Evolutionary conservation across 78 protist species (phyloP).

Genomic region (Protostelium mycophagum): DNA sequence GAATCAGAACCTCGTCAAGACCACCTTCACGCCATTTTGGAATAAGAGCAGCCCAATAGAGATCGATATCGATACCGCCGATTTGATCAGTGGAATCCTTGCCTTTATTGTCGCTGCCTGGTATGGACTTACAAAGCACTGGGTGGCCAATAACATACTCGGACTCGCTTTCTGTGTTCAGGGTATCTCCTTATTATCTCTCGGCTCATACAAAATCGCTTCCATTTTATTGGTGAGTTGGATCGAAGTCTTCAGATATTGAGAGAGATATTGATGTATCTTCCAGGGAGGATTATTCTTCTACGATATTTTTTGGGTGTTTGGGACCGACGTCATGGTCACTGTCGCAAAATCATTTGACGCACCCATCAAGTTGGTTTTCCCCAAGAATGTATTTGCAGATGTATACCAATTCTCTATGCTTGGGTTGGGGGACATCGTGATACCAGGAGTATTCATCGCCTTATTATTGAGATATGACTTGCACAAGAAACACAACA

Average conservation of each 20-base stretch:
- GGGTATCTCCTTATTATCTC: constrained; percentile 31
- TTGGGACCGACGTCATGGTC: constrained; percentile 93
- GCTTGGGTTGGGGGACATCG: constrained; percentile 97
- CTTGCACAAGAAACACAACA: constrained; percentile 1
- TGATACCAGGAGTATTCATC: constrained; percentile 87
- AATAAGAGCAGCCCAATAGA: background rate
- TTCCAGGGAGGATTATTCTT: constrained; percentile 79
- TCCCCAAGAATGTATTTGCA: constrained; percentile 73
- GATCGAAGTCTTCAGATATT: background rate
- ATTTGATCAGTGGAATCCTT: constrained; percentile 19
- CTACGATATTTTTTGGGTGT: constrained; percentile 95
- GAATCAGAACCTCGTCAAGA: background rate
- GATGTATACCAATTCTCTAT: constrained; percentile 62
- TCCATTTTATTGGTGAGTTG: constrained; percentile 59
- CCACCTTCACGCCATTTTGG: background rate
- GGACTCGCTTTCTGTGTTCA: constrained; percentile 68
- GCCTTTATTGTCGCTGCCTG: constrained; percentile 5
- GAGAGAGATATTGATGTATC: constrained; percentile 5
- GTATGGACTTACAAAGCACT: constrained; percentile 69
- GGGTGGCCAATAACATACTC: constrained; percentile 84
- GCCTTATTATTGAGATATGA: constrained; percentile 84
- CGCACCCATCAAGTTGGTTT: constrained; percentile 89
- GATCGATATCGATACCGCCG: constrained; percentile 4
- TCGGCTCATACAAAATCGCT: constrained; percentile 40
- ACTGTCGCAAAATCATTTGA: constrained; percentile 87